Base-by-base conservation (phyloP, 108 stramenopile genomes). In the Cyclotella sp. region DNA sequence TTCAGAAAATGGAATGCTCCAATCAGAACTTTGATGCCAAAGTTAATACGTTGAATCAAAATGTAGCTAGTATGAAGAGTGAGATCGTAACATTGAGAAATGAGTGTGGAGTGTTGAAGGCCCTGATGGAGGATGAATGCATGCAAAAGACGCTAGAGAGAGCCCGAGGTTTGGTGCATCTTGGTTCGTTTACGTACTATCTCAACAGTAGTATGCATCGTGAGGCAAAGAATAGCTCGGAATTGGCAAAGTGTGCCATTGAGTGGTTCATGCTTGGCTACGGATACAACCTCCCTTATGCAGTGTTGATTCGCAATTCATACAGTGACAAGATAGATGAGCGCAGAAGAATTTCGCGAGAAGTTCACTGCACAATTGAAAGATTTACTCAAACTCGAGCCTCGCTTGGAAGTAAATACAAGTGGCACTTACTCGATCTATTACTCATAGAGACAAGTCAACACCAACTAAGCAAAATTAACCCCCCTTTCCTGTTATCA, bases 21-120 rank as follows among this genome's bases (percentile, higher is more conserved):
- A 65, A 64, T 43, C 63, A 74, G 41, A 74, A 65, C 63, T 65
- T 73, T 24, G 61, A 73, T 47, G 72, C 45, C 15, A 73, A 73
- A 30, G 63, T 73, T 19, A 73, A 73, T 12, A 73, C 72, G 21
- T 42, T 74, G 63, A 74, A 64, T 27, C 73, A 74, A 40, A 11
- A 53, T 18, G 22, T 74, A 21, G 15, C 9, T 28, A 26, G 69
- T 40, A 12, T 70, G 5, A 69, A 58, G 69, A 49, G 47, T 49
- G 47, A 49, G 15, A 49, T 49, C 18, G 47, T n/a, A n/a, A 9
- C 47, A 49, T n/a, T 49, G 47, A 49, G n/a, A 9, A 41, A 40
- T 16, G 69, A 70, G 26, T 41, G 57, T 22, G 13, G 0, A 57
- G 69, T 19, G 24, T 15, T 70, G 16, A 68, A 34, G 27, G 9